Conservation (phyloP, 768 basidiomycete species). For the Russula griseocarnosa region DNA sequence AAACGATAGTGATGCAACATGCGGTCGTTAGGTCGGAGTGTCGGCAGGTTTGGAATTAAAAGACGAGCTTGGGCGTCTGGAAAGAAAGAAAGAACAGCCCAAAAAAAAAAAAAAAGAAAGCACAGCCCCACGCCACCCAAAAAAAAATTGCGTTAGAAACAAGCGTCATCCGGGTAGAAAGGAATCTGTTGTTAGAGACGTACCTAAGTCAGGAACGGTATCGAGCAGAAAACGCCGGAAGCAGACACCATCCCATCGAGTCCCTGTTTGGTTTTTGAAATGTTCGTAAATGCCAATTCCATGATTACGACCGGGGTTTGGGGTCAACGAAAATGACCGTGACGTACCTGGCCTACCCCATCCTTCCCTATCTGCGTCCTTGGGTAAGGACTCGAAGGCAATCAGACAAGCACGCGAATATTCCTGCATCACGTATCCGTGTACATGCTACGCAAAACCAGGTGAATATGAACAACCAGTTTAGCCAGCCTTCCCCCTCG, state of each 20-base stretch:
- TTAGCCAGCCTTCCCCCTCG: background rate
- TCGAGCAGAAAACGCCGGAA: constrained; percentile 69
- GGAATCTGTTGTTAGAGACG: constrained; percentile 30
- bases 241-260: constrained; percentile 53
- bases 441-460: constrained; percentile 47
- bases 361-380: constrained; percentile 60
- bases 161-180: background rate
- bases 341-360: constrained; percentile 68
- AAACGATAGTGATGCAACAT: constrained; percentile 81
- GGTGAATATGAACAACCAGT: background rate
- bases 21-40: constrained; percentile 64
- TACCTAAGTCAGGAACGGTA: constrained; percentile 67
- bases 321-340: background rate
- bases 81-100: background rate
- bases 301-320: background rate
- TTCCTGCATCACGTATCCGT: constrained; percentile 66
- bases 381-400: constrained; percentile 66
- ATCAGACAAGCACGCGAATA: constrained; percentile 72
- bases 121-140: no score
- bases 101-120: no score
- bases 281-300: no score
- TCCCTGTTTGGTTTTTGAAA: constrained; percentile 41
- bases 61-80: constrained; percentile 65
- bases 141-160: background rate
- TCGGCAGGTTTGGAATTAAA: constrained; percentile 69